A percentile compares a stretch with the other conserved stretches of the same genome.
These are phyloP conservation scores for Blastocystis sp. DNA, from an alignment of 352 stramenopile species.

Conservation along the genomic window DNA sequence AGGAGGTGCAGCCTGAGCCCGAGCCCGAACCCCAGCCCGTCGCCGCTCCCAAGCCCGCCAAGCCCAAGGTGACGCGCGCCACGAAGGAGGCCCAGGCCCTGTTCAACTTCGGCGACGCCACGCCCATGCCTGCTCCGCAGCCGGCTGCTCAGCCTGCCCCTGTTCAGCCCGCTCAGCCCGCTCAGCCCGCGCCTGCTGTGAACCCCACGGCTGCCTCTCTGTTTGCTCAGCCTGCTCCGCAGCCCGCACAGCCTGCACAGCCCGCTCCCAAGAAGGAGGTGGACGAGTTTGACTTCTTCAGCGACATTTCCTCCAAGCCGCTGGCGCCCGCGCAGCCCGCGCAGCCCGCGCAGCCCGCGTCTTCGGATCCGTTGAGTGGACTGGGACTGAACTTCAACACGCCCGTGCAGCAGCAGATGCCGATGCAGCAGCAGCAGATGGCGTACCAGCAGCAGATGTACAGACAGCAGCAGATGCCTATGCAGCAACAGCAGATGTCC, in stretches of 20 bases:
- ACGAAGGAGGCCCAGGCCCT: constrained; percentile 67
- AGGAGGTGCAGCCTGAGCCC: constrained; percentile 17
- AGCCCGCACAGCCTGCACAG: not conserved
- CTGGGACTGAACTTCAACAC: constrained; percentile 35
- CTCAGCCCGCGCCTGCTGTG: constrained; percentile 3
- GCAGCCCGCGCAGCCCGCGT: not conserved
- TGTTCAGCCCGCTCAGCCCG: not conserved
- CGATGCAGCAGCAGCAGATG: not conserved
- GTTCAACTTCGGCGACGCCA: constrained; percentile 70
- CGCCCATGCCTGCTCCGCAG: not conserved
- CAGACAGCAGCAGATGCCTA: constrained; percentile 64
- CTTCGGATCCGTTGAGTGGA: constrained; percentile 35
- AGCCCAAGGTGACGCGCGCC: constrained; percentile 35
- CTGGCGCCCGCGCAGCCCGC: not conserved
- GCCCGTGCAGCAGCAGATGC: constrained; percentile 22
- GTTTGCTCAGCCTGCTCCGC: constrained; percentile 12
- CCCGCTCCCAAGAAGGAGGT: not conserved
- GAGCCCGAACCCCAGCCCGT: constrained; percentile 46
- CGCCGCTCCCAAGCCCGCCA: constrained; percentile 27
- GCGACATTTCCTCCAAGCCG: constrained; percentile 13
- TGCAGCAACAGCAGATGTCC: constrained; percentile 23
- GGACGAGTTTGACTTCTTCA: constrained; percentile 71
- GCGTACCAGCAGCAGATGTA: constrained; percentile 17
- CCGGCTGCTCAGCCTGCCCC: not conserved
- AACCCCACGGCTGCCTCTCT: constrained; percentile 3